Evolutionary conservation across 129 eudicot genomes (phyloP), one percentile per base, ranked within the genome.

Genomic region (Smallanthus sonchifolius): DNA sequence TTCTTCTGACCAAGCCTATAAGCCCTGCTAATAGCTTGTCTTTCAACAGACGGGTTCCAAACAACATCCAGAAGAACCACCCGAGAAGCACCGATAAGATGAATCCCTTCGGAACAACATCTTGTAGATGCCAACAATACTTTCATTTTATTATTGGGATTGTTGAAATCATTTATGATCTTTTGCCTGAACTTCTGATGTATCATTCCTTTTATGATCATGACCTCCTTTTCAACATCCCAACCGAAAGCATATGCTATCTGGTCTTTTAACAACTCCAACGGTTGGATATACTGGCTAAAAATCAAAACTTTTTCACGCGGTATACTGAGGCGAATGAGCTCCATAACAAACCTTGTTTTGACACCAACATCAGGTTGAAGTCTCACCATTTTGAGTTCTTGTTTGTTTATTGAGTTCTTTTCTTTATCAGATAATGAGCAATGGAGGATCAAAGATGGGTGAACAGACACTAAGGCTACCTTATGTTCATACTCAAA

Each of bases 21-120:
- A 2, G 92, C 96, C n/a, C 97, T 75, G 72, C 92, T 81, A 10
- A 88, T 86, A n/a, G 97, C 97, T 75, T 91, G 97, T 76, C 77
- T 74, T 52, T 84, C 89, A 0, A 88, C 96, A 0, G 97, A 83
- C 0, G 97, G 97, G 59, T 92, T 92, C 97, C 97, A 92, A 3
- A 88, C 91, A 0, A 89, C 91, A 65, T 92, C 97, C 10, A 92
- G 75, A 8, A 86, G 75, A 34, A 92, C 84, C 7, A 92, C 89
- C 39, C 97, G 81, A 0, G 97, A 92, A 10, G 96, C 97, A 28
- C 96, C 97, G 2, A 75, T 69, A 10, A 92, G 79, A 83, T 69
- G 82, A 24, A 92, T 88, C 14, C 97, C 97, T 76, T 88, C 96
- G 0, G 87, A 84, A 36, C 97, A 91, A 24, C 87, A 82, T 65